A percentile compares a stretch with the other conserved stretches of the same genome.
phyloP scores from a whole-genome alignment of 202 grass and related monocot species.

The Bolboschoenoplectus hybrid region DNA sequence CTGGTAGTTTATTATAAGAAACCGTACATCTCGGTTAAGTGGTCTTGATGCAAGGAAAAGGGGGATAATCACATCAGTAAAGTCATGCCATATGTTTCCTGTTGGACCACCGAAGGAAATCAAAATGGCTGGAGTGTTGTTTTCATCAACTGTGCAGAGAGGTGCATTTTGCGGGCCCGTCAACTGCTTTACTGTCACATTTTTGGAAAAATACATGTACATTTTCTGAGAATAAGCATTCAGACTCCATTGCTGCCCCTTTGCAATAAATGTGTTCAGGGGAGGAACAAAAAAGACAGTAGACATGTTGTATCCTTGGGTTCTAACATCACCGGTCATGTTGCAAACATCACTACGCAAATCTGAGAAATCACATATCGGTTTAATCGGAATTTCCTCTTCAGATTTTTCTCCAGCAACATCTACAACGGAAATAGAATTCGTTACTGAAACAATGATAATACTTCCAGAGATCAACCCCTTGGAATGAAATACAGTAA shows the following conservation, averaged over 20 bases:
- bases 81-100: conserved; percentile 65
- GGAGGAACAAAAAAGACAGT: conserved; percentile 55
- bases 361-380: conserved; percentile 61
- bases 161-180: conserved; percentile 46
- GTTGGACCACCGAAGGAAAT: conserved; percentile 68
- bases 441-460: not conserved
- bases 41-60: conserved; percentile 60
- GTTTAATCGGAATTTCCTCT: not conserved
- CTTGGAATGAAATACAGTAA: not conserved
- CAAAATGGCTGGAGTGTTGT: conserved; percentile 55
- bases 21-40: conserved; percentile 54
- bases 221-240: conserved; percentile 58
- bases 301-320: conserved; percentile 52
- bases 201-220: conserved; percentile 56
- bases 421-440: not conserved
- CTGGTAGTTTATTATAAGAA: conserved; percentile 58
- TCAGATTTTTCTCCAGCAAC: not conserved
- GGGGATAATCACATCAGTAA: conserved; percentile 66
- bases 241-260: conserved; percentile 35
- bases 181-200: conserved; percentile 56
- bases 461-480: not conserved
- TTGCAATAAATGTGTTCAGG: not conserved
- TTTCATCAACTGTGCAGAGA: conserved; percentile 45
- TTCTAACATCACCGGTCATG: conserved; percentile 62
- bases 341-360: conserved; percentile 54